A percentile compares a stretch with the other conserved stretches of the same genome.
Conservation (phyloP, 768 basidiomycete genomes). For the Crucibulum laeve region DNA sequence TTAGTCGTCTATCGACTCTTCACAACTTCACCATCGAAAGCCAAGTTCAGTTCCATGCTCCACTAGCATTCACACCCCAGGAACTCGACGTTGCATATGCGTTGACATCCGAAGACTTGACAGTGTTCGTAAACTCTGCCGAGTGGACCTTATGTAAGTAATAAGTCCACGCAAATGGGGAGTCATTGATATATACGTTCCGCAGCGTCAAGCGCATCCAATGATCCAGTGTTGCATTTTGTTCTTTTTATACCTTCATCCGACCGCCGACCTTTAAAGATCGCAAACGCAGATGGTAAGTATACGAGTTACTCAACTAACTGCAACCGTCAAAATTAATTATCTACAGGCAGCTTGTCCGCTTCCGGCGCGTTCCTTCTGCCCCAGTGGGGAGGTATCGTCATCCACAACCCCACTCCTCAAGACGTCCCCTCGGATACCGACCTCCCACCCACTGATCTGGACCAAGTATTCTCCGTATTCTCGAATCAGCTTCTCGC, state of each 20-base stretch:
- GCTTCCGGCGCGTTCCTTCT: constrained; percentile 73
- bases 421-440: constrained; percentile 18
- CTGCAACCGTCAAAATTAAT: constrained; percentile 7
- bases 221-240: constrained; percentile 93
- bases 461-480: constrained; percentile 51
- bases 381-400: constrained; percentile 92
- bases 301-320: constrained; percentile 3
- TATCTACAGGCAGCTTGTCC: constrained; percentile 38
- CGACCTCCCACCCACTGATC: constrained; percentile 36
- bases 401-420: constrained; percentile 63
- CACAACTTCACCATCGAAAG: constrained; percentile 95
- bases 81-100: constrained; percentile 38
- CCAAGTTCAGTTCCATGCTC: constrained; percentile 90
- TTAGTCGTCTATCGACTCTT: constrained; percentile 53
- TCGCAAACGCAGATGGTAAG: constrained; percentile 53
- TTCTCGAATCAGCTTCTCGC: constrained; percentile 71
- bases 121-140: constrained; percentile 92
- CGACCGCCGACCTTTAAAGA: constrained; percentile 62
- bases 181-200: not conserved
- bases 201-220: constrained; percentile 85
- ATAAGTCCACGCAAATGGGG: not conserved
- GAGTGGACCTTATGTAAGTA: constrained; percentile 87
- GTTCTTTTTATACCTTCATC: constrained; percentile 81
- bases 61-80: constrained; percentile 73
- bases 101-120: constrained; percentile 77